A percentile compares a stretch with the other conserved stretches of the same genome.
Evolutionary conservation across 805 yeast genomes (phyloP).

Genomic region (Nakazawaea laoshanensis): DNA sequence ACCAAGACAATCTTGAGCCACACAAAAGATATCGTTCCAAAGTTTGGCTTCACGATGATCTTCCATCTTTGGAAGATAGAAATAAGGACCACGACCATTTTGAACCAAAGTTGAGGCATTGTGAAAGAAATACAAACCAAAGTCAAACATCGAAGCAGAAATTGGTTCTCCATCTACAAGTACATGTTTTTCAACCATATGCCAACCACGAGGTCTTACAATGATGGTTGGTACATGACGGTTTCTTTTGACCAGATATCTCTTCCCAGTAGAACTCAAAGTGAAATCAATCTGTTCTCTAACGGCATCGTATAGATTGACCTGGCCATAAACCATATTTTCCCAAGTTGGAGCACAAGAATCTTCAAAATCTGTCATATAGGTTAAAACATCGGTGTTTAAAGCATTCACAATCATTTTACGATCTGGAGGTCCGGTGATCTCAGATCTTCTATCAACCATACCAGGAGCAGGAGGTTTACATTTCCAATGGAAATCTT

Average conservation of each 20-base stretch:
- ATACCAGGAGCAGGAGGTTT: slow-evolving; percentile 65
- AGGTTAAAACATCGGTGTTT: slow-evolving; percentile 71
- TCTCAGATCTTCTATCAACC: slow-evolving; percentile 69
- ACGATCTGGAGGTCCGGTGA: slow-evolving; percentile 81
- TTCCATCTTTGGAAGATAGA: slow-evolving; percentile 81
- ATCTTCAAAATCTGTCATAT: slow-evolving; percentile 84
- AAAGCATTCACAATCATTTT: slow-evolving; percentile 79
- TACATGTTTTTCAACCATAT: slow-evolving; percentile 67
- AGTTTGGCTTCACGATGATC: slow-evolving; percentile 75
- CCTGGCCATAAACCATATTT: slow-evolving; percentile 75
- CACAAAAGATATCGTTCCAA: slow-evolving; percentile 77
- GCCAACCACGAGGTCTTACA: slow-evolving; percentile 89
- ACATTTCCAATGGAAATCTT: slow-evolving; percentile 71
- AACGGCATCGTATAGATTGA: slow-evolving; percentile 67
- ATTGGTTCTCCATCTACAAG: slow-evolving; percentile 69
- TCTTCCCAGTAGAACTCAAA: slow-evolving; percentile 25
- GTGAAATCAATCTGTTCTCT: slow-evolving; percentile 56
- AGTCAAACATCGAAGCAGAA: slow-evolving; percentile 71
- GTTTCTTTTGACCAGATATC: slow-evolving; percentile 31
- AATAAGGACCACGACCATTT: slow-evolving; percentile 73
- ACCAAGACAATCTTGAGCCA: slow-evolving; percentile 62
- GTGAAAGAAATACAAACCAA: slow-evolving; percentile 70
- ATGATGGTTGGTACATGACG: slow-evolving; percentile 68
- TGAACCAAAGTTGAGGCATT: slow-evolving; percentile 56
- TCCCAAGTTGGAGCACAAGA: slow-evolving; percentile 81